A percentile compares a stretch with the other conserved stretches of the same genome.
These are phyloP conservation scores for Elsinoe ampelina DNA, from an alignment of 2,329 filamentous ascomycete genomes.

Conservation along the genomic window DNA sequence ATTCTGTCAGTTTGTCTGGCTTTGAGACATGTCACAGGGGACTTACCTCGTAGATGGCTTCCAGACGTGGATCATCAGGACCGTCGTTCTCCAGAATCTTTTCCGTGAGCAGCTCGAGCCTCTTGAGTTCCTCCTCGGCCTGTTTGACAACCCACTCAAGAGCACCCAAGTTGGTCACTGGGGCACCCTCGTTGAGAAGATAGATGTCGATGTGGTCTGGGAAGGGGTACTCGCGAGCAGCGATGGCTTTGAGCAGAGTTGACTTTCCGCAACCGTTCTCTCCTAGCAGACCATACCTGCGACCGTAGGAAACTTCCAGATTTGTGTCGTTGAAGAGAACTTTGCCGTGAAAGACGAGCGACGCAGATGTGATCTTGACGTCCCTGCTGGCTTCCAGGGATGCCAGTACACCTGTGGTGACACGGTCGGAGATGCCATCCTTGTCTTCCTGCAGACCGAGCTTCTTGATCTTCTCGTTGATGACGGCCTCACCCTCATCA, in stretches of 20 bases:
- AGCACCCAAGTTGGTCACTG: slow-evolving; percentile 77
- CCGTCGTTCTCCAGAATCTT: slow-evolving; percentile 85
- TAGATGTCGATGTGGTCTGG: slow-evolving; percentile 97
- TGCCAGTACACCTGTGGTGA: slow-evolving; percentile 91
- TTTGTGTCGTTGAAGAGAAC: slow-evolving; percentile 91
- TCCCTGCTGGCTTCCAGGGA: slow-evolving; percentile 80
- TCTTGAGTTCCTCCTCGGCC: slow-evolving; percentile 84
- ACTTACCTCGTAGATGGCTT: slow-evolving; percentile 91
- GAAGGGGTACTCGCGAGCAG: slow-evolving; percentile 86
- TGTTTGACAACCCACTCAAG: slow-evolving; percentile 96
- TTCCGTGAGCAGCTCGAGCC: slow-evolving; percentile 81
- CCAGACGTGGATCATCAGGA: slow-evolving; percentile 78
- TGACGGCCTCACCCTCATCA: slow-evolving; percentile 58
- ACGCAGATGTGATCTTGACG: slow-evolving; percentile 91
- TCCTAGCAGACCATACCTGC: slow-evolving; percentile 87
- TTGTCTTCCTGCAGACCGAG: slow-evolving; percentile 90
- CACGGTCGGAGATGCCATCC: slow-evolving; percentile 89
- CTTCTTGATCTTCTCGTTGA: slow-evolving; percentile 72
- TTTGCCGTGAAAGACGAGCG: slow-evolving; percentile 93
- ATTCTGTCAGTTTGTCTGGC: slow-evolving; percentile 12
- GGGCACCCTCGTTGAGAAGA: slow-evolving; percentile 92
- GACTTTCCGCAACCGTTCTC: slow-evolving; percentile 99
- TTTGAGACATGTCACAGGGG: not conserved
- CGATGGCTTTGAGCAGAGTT: slow-evolving; percentile 92
- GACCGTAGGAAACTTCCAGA: slow-evolving; percentile 84